Percentiles rank a stretch among this genome's conserved stretches.
Conservation (phyloP, 345 rosid genomes). For the Abelmoschus esculentus region DNA sequence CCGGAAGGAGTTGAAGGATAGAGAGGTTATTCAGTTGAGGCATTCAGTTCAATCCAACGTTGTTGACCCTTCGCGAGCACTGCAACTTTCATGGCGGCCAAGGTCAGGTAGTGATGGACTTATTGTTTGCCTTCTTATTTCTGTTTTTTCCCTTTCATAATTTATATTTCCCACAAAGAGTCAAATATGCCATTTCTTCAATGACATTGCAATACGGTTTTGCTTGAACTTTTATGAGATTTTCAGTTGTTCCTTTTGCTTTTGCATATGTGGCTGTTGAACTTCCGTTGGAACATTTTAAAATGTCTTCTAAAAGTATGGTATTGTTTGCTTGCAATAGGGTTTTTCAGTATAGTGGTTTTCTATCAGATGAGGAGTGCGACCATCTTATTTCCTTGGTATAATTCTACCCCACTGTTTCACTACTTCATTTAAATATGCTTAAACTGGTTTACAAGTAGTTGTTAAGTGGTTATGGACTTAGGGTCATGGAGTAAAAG, state of each 20-base stretch:
- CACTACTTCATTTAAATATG: not conserved
- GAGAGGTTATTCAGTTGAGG: conserved; percentile 22
- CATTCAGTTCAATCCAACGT: conserved; percentile 29
- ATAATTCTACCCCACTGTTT: conserved; percentile 11
- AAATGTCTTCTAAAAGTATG: conserved; percentile 17
- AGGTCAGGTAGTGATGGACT: conserved; percentile 72
- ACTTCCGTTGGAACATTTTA: not conserved
- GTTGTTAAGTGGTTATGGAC: conserved; percentile 10
- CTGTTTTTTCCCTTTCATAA: not conserved
- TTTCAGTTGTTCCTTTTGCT: not conserved
- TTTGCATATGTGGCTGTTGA: not conserved
- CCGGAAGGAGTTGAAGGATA: conserved; percentile 68
- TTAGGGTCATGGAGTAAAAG: conserved; percentile 31
- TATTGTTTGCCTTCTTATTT: conserved; percentile 4
- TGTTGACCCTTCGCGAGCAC: conserved; percentile 56
- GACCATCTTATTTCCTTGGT: conserved; percentile 69
- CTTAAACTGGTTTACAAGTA: conserved; percentile 4
- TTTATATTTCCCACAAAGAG: not conserved
- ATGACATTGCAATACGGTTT: not conserved
- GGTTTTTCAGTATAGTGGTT: conserved; percentile 60
- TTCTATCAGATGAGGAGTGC: conserved; percentile 69
- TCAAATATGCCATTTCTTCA: not conserved
- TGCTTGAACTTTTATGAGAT: not conserved
- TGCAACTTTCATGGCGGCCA: conserved; percentile 61
- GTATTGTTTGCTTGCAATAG: conserved; percentile 33